Base-by-base conservation (phyloP, 1,139 yeast species). In the Nakaseomyces delphensis region DNA sequence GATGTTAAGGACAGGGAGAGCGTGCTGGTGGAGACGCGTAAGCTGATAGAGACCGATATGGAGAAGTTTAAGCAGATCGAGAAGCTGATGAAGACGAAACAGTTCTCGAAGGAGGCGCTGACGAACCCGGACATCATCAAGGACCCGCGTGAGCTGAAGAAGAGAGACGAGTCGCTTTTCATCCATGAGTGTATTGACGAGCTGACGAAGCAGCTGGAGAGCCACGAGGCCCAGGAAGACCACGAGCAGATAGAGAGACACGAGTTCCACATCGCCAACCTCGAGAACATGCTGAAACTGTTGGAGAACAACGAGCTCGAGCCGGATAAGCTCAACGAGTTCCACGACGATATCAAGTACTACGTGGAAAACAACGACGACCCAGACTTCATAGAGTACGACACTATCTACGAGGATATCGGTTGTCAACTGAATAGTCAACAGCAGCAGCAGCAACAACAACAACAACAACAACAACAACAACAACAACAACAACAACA, bases 31-130 rank as follows among this genome's bases (percentile, higher is more conserved):
- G 97, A 89, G 48, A 84, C 87, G 55, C 73, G 98, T 43, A 74
- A 80, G 53, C 69, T 79, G 52, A 91, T 93, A 53, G 96, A 93
- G 63, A 77, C 75, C 59, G 95, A 93, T 44, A 91, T 91, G 99
- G 98, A 93, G 65, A 76, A 91, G 54, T 93, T 93, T 67, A 93
- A 93, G 63, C 91, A 91, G 42, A 84, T 89, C 52, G 99, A 93
- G 63, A 85, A 89, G 67, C 79, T 83, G 53, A 83, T 87, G 77
- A 93, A 93, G 67, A 89, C 95, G 29, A 93, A 93, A 63, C 96
- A 95, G 45, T 93, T 86, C 60, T 82, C 95, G 33, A 86, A 86
- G 60, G 98, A 91, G 65, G 98, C 97, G 1, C 71, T 91, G 52
- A 87, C 83, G 46, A 74, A 81, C 54, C 71, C 76, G 25, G 76